Conservation (phyloP, 2,329 filamentous ascomycete genomes). For the Aspergillus oerlinghausenensis region DNA sequence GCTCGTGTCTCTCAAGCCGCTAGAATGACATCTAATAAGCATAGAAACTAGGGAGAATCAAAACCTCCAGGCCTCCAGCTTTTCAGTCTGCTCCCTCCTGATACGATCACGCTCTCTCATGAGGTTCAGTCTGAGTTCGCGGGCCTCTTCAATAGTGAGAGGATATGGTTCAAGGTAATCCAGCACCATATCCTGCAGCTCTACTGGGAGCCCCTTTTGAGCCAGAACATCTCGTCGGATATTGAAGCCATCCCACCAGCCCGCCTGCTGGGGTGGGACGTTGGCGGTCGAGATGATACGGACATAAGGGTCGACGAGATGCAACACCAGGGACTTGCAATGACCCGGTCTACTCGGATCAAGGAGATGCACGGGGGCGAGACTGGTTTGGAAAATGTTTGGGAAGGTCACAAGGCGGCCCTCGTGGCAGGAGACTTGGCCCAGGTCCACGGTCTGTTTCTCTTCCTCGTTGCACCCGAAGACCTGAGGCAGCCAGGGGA, state of each 20-base stretch:
- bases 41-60: background rate
- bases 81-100: background rate
- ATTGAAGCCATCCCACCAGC: background rate
- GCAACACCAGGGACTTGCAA: background rate
- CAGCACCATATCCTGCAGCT: background rate
- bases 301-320: constrained; percentile 1
- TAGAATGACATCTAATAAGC: background rate
- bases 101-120: background rate
- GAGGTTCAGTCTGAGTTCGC: background rate
- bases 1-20: background rate
- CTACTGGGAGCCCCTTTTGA: background rate
- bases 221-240: background rate
- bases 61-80: background rate
- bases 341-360: background rate
- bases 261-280: background rate
- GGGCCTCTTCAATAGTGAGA: background rate
- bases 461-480: background rate
- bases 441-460: constrained; percentile 4
- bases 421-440: constrained; percentile 2
- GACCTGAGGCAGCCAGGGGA: background rate
- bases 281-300: constrained; percentile 1
- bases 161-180: background rate
- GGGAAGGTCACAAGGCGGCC: constrained; percentile 9
- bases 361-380: background rate
- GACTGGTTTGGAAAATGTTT: background rate